Evolutionary conservation across 169 alveolate species (phyloP), one percentile per base, ranked within the genome.

Genomic region (Plasmodium inui): DNA sequence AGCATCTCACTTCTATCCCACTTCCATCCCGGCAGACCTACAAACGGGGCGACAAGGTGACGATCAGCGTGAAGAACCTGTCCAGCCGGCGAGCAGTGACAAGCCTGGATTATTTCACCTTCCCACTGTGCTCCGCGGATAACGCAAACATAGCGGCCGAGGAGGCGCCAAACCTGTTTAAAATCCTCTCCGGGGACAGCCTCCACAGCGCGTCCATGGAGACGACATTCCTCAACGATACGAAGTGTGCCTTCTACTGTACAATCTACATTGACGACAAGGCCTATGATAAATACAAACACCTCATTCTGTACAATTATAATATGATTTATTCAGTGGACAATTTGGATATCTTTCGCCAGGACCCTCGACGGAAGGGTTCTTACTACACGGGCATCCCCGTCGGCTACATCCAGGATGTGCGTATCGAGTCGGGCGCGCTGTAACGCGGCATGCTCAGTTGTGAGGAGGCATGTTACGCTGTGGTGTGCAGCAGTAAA

Each of bases 41-140:
- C 67, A 91, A 82, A 37, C 57, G 71, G 74, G 82, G 86, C 5
- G 95, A 91, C 28, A 70, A 81, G 10, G 95, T 91, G 10, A 37
- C 73, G 17, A 91, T 91, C 50, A 91, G 53, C 26, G 61, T 91
- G 22, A 91, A 91, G 61, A 91, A 91, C n/a, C 74, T 91, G 10
- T 50, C 92, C n/a, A 91, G 95, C 67, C 46, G 84, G 39, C 46
- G 92, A 50, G 95, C 92, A 12, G 92, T 91, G 26, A 81, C 95
- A 2, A 81, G 79, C n/a, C 83, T 91, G 55, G 61, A 91, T 8
- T 91, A 91, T 74, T 81, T 81, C 76, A 81, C 92, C 4, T 91
- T 81, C 74, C 95, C 92, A 6, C 26, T 91, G 0, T 91, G 95
- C 30, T 53, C 95, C 8, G 10, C 92, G n/a, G 84, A 91, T 17